phyloP scores from a whole-genome alignment of 192 early-diverging fungal genomes.

The Martensiomyces pterosporus region DNA sequence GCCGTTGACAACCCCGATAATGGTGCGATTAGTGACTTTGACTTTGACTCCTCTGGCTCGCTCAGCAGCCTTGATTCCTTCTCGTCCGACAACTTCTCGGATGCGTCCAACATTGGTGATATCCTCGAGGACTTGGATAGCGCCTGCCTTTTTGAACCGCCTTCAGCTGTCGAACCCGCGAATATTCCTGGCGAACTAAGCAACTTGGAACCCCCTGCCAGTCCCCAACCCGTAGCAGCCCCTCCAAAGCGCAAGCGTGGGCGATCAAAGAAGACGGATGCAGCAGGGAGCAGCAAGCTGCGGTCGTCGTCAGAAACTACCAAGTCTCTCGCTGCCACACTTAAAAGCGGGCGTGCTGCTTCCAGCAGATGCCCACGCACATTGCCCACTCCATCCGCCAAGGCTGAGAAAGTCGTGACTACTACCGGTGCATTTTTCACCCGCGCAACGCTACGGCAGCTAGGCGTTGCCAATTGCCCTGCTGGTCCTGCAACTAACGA shows the following conservation, averaged over 20 bases:
- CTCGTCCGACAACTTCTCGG: no score
- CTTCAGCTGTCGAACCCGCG: no score
- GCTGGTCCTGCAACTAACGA: constrained; percentile 2
- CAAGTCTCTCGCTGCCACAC: no score
- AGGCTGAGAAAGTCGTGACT: constrained; percentile 10
- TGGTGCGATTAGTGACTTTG: not conserved
- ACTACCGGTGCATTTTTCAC: constrained; percentile 53
- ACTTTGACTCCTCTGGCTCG: constrained; percentile 21
- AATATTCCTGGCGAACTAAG: no score
- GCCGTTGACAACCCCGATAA: no score
- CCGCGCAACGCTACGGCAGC: constrained; percentile 42
- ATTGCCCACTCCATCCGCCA: not conserved
- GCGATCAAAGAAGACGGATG: constrained; percentile 2
- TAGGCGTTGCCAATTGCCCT: constrained; percentile 20
- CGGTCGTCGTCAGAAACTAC: no score
- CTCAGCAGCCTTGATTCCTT: constrained; percentile 20
- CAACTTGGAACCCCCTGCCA: no score
- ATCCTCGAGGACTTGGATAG: not conserved
- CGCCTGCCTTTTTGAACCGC: no score
- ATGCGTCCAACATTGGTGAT: constrained; percentile 6
- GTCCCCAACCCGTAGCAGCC: not conserved
- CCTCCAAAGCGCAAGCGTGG: not conserved
- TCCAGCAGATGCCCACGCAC: not conserved
- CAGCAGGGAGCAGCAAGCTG: no score
- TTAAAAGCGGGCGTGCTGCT: no score